Percentiles rank a stretch among this genome's conserved stretches.
Conservation (phyloP, 192 early-diverging fungal species). For the Coemansia erecta region DNA sequence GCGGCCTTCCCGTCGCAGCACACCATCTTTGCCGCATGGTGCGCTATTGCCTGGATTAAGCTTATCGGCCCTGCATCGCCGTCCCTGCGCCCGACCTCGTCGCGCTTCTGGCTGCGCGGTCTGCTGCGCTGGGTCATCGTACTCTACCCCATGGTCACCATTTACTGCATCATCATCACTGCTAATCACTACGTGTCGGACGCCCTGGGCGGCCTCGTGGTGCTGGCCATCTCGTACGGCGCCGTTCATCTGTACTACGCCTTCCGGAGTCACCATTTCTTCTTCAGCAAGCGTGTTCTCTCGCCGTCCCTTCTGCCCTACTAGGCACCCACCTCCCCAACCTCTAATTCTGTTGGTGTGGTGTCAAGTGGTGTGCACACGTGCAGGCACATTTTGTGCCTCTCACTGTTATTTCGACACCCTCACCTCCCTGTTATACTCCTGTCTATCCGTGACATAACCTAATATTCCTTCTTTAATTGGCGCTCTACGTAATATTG, state of each 20-base stretch:
- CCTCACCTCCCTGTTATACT: not conserved
- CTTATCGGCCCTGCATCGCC: constrained; percentile 41
- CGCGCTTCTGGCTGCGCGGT: constrained; percentile 40
- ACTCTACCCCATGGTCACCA: constrained; percentile 44
- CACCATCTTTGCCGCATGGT: constrained; percentile 53
- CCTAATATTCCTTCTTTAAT: not conserved
- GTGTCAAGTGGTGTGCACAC: not conserved
- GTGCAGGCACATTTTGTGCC: not conserved
- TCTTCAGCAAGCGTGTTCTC: constrained; percentile 17
- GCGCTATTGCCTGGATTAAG: constrained; percentile 47
- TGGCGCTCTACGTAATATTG: not conserved
- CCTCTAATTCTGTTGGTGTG: not conserved
- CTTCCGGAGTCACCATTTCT: constrained; percentile 21
- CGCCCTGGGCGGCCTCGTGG: constrained; percentile 42
- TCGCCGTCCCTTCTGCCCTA: constrained; percentile 19
- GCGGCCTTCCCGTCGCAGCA: constrained; percentile 55
- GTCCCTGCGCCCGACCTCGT: constrained; percentile 12
- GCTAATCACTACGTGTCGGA: constrained; percentile 53
- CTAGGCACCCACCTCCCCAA: not conserved
- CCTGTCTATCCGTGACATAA: too few species aligned
- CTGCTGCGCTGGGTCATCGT: constrained; percentile 47
- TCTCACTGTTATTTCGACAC: not conserved
- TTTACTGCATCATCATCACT: constrained; percentile 54
- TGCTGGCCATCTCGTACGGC: constrained; percentile 47
- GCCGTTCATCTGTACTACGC: constrained; percentile 38